Evolutionary conservation across 768 basidiomycete species (phyloP), one percentile per base, ranked within the genome.

Genomic region (Daedaleopsis nitida): DNA sequence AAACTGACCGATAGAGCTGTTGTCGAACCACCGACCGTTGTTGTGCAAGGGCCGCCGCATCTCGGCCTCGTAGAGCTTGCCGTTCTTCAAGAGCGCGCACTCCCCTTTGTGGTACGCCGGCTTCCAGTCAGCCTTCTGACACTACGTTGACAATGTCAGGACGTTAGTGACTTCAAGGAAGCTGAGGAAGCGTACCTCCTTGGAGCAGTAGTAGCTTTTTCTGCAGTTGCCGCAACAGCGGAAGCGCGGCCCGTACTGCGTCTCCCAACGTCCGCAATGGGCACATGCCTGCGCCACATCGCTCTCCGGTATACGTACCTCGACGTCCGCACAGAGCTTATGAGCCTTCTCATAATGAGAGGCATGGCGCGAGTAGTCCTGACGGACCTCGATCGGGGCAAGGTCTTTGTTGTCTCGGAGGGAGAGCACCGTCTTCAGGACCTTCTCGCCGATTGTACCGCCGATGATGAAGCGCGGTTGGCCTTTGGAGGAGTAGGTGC

Each of bases 251-350:
- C 24, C 42, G 0, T 4, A 11, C 38, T 16, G 9, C 12, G 34
- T 12, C 52, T 63, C 62, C 62, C 62, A 63, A 32, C n/a, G 23
- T 14, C 57, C 57, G 39, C 62, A 63, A 5, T 52, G 62, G 17
- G 62, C 62, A 23, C 62, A 63, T 9, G 45, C 48, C 23, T 51
- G 43, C 6, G 52, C 21, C 24, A 62, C 17, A 19, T 57, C 60
- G 10, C 37, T 49, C 6, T 35, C 48, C 8, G 54, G 42, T 5
- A 62, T 16, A 21, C 19, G n/a, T 5, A 57, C 55, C 49, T 62
- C 55, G 1, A 52, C 39, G n/a, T 44, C 27, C 5, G 55, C 55
- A 11, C n/a, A 12, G 12, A 37, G 5, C 34, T 17, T n/a, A 17
- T 43, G 9, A 11, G 34, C 27, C 24, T 21, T n/a, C 17, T 50